Evolutionary conservation across 2,329 filamentous ascomycete genomes (phyloP).

Genomic region (Monilinia fructicola): DNA sequence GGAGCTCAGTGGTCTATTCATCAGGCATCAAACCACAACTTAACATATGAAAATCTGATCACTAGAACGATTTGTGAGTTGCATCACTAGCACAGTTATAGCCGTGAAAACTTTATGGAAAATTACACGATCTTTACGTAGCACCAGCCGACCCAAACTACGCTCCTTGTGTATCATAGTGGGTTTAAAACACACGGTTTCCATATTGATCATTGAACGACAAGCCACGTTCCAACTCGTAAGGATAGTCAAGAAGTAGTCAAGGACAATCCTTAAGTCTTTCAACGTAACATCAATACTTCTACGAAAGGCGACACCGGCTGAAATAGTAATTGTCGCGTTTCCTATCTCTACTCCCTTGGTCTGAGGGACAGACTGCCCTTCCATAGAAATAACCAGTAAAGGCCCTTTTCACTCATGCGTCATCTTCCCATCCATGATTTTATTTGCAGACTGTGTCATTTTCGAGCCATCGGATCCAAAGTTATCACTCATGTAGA

Average conservation of each 20-base stretch:
- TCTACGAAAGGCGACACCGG: background rate
- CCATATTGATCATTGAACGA: background rate
- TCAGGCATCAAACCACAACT: too few species aligned
- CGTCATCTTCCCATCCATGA: background rate
- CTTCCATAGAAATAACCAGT: background rate
- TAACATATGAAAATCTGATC: too few species aligned
- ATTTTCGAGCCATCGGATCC: constrained; percentile 12
- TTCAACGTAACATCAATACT: constrained; percentile 4
- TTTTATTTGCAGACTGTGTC: constrained; percentile 6
- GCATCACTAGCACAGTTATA: too few species aligned
- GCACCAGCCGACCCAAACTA: too few species aligned
- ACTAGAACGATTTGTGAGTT: too few species aligned
- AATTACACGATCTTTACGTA: too few species aligned
- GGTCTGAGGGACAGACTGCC: background rate
- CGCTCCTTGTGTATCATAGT: too few species aligned
- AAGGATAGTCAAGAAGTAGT: constrained; percentile 13
- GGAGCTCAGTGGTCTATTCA: too few species aligned
- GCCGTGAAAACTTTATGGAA: too few species aligned
- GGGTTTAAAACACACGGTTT: background rate
- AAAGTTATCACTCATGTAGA: constrained; percentile 4
- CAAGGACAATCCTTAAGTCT: constrained; percentile 15
- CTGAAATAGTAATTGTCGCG: background rate
- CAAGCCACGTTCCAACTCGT: background rate
- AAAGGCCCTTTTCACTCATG: background rate
- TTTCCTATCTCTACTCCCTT: background rate